Base-by-base conservation (phyloP, 1,284 basidiomycete species). In the Pseudozyma pruni region DNA sequence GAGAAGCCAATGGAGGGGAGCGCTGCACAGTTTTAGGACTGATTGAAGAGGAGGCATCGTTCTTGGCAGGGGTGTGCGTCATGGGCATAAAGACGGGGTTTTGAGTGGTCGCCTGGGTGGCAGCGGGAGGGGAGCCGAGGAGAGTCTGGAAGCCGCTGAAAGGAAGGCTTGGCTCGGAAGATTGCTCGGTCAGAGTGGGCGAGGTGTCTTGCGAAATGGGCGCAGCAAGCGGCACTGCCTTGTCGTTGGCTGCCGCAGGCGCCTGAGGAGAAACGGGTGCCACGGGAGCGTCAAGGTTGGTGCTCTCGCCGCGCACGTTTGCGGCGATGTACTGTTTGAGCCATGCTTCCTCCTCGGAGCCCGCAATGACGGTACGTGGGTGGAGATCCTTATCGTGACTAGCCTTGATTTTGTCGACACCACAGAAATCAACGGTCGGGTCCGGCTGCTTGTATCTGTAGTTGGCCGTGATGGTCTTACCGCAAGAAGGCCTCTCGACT, bases 321-420 rank as follows among this genome's bases (percentile, higher is more conserved):
- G 59, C 22, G 2, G 17, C 5, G n/a, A 56, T 51, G 34, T 23
- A 31, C 17, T 41, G 19, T 4, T 25, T 8, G 2, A 62, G 37
- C 23, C 25, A 43, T 5, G 22, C 43, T 25, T 50, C 52, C 7
- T 50, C 59, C 17, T 51, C 46, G 23, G 46, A 42, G 9, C 47
- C 52, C 10, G 19, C 6, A 0, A 13, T 38, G 16, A 62, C 32
- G 13, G 2, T 31, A 19, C 52, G 52, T 5, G 39, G 13, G 14
- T 47, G 9, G 10, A 37, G 10, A n/a, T n/a, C n/a, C n/a, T n/a
- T n/a, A n/a, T n/a, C n/a, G n/a, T n/a, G n/a, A n/a, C n/a, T n/a
- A n/a, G n/a, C n/a, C n/a, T n/a, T n/a, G n/a, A n/a, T n/a, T n/a
- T n/a, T n/a, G n/a, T n/a, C n/a, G n/a, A n/a, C 47, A 13, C 52